Base-by-base conservation (phyloP, 768 basidiomycete species). In the Lactarius hengduanensis region DNA sequence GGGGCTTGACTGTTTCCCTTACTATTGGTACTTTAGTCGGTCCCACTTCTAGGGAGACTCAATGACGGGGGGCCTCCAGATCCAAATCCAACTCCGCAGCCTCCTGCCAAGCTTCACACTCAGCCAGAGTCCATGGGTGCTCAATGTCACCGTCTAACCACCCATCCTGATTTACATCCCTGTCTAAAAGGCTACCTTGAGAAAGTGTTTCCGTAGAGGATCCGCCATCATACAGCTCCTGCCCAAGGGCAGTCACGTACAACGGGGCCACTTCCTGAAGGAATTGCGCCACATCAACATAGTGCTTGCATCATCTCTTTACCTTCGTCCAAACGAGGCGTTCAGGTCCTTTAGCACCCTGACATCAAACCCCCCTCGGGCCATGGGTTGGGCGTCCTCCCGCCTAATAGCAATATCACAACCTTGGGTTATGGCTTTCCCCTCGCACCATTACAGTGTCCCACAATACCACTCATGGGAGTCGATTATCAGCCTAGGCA, bases 91-190 rank as follows among this genome's bases (percentile, higher is more conserved):
- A 9, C 34, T 9, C 34, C 7, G 4, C 8, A 2, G 18, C 0
- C 4, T 45, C 43, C 9, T 45, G 43, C 43, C 43, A 45, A 8
- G 20, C 43, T 7, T n/a, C 1, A 0, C 20, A 9, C 18, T n/a
- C 4, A 3, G 5, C 1, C 4, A n/a, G 20, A 4, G 0, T 9
- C 20, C 6, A 9, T 0, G 2, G 20, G 7, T 2, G n/a, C n/a
- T n/a, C n/a, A n/a, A n/a, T n/a, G n/a, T n/a, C 3, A 0, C 3
- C 45, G 3, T 45, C 45, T 3, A n/a, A 0, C 45, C 45, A 45
- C 0, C 20, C 7, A n/a, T 45, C 45, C 9, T 45, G 45, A 45
- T 45, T 45, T 45, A 45, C 45, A n/a, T 9, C 20, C 20, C 20
- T n/a, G 0, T 45, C 45, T 9, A 9, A 7, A n/a, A n/a, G 20